Evolutionary conservation across 208 protist genomes (phyloP).

Genomic region (Leptomonas pyrrhocoris): DNA sequence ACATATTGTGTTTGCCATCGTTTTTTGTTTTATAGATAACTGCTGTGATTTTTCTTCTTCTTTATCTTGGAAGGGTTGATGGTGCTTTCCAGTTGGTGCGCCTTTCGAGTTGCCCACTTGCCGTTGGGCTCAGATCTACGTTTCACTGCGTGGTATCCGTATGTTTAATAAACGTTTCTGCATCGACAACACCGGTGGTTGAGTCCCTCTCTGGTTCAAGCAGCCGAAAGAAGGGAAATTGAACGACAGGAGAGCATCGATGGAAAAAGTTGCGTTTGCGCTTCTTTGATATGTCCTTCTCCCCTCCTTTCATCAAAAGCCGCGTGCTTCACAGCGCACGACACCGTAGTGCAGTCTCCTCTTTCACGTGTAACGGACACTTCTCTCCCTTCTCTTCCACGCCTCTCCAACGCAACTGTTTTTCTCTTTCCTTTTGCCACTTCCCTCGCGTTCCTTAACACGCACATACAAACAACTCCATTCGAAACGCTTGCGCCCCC

Average conservation of each 20-base stretch:
- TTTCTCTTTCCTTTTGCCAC: not conserved
- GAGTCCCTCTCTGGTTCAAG: no score
- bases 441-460: not conserved
- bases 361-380: no score
- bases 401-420: not conserved
- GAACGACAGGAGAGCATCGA: not conserved
- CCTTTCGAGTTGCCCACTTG: no score
- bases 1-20: not conserved
- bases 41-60: no score
- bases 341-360: no score
- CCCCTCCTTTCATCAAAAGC: not conserved
- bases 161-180: no score
- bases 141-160: no score
- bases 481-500: not conserved
- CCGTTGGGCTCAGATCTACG: no score
- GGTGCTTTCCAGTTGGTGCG: no score
- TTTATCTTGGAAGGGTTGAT: no score
- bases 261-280: not conserved
- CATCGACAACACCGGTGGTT: no score
- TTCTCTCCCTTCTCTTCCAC: not conserved
- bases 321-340: not conserved
- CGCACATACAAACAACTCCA: not conserved
- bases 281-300: not conserved
- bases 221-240: not conserved
- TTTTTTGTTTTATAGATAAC: no score